phyloP scores from a whole-genome alignment of 768 basidiomycete species.

The Hypsizygus marmoreus region DNA sequence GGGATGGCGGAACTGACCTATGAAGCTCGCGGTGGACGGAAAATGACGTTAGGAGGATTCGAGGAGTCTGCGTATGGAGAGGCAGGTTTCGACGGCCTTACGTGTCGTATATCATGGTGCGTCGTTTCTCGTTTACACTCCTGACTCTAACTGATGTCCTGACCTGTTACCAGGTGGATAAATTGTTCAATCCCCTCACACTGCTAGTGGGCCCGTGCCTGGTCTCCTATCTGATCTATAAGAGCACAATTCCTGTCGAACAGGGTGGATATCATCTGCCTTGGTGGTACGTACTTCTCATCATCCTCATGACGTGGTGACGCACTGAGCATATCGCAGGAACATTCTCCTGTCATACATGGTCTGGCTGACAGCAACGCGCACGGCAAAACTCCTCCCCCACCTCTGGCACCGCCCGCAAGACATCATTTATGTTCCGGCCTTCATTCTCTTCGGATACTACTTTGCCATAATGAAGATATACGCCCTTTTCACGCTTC shows the following conservation, averaged over 20 bases:
- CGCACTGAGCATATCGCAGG: conserved; percentile 39
- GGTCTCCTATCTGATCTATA: conserved; percentile 75
- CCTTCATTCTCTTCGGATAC: conserved; percentile 87
- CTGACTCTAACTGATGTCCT: neutral
- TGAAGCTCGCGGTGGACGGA: conserved; percentile 92
- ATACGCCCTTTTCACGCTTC: conserved; percentile 86
- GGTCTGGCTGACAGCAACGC: conserved; percentile 71
- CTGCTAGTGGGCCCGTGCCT: conserved; percentile 82
- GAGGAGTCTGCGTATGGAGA: conserved; percentile 84
- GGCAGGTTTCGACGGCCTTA: conserved; percentile 90
- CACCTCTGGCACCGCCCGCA: conserved; percentile 78
- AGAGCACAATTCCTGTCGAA: conserved; percentile 67
- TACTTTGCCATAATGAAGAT: conserved; percentile 96
- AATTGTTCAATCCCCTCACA: conserved; percentile 84
- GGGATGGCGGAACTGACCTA: conserved; percentile 97
- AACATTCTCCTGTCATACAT: conserved; percentile 68
- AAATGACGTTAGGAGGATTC: conserved; percentile 92
- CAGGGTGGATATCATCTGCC: conserved; percentile 80
- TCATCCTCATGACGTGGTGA: neutral
- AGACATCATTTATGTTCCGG: conserved; percentile 82
- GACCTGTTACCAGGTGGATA: conserved; percentile 62
- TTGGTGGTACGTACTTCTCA: conserved; percentile 62
- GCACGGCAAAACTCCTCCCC: conserved; percentile 80
- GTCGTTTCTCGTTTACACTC: conserved; percentile 47
- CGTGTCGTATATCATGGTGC: conserved; percentile 91